Evolutionary conservation across 2,329 filamentous ascomycete species (phyloP).

Genomic region (Xylariomycetidae sp.): DNA sequence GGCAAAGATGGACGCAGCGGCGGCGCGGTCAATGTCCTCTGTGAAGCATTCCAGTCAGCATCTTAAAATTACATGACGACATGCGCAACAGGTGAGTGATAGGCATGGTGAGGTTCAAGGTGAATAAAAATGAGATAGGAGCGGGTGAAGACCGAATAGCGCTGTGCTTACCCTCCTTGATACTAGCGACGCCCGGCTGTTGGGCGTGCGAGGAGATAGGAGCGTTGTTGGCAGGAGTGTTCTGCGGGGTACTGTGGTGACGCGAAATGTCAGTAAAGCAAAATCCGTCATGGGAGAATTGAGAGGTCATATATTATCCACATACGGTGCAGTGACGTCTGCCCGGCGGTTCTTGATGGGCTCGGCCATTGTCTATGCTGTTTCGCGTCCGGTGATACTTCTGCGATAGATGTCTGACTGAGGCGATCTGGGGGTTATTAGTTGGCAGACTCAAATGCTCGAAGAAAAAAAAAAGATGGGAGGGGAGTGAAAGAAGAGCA

Average conservation of each 20-base stretch:
- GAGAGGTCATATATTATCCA: slow-evolving; percentile 22
- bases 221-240: slow-evolving; percentile 91
- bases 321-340: slow-evolving; percentile 56
- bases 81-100: slow-evolving; percentile 14
- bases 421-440: slow-evolving; percentile 2
- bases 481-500: slow-evolving; percentile 20
- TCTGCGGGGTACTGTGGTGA: slow-evolving; percentile 82
- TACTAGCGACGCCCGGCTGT: slow-evolving; percentile 88
- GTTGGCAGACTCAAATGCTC: slow-evolving; percentile 9
- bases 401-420: slow-evolving; percentile 16
- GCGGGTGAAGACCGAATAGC: neutral
- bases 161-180: slow-evolving; percentile 79
- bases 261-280: slow-evolving; percentile 29
- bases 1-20: slow-evolving; percentile 89
- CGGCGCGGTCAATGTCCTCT: slow-evolving; percentile 88
- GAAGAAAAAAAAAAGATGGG: slow-evolving; percentile 16
- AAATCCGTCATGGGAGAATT: slow-evolving; percentile 9
- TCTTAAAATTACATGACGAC: neutral
- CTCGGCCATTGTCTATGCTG: slow-evolving; percentile 50
- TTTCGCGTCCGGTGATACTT: slow-evolving; percentile 12
- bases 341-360: slow-evolving; percentile 60
- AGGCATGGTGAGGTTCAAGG: slow-evolving; percentile 5
- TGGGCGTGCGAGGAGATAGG: slow-evolving; percentile 97
- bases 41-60: slow-evolving; percentile 12
- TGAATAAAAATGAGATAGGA: no score